Evolutionary conservation across 148 eudicot species (phyloP).

Genomic region (Salicornia ramosissima): DNA sequence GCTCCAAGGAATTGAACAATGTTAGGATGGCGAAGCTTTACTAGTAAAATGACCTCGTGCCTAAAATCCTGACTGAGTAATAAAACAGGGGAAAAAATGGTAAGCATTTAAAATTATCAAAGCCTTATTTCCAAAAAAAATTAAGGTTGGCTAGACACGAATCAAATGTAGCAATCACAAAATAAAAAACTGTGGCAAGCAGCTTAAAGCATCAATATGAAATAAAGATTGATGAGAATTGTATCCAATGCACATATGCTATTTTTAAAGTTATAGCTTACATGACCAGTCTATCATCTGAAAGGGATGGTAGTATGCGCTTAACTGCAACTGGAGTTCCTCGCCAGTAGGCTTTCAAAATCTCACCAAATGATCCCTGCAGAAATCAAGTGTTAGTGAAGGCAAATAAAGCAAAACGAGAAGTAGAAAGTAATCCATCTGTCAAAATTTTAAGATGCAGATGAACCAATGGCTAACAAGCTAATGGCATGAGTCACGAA

Average conservation of each 20-base stretch:
- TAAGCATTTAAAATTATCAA: background rate
- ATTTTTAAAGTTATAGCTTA: slow-evolving; percentile 35
- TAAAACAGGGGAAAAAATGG: slow-evolving; percentile 13
- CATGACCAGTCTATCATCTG: slow-evolving; percentile 96
- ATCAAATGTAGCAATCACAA: no score
- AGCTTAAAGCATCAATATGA: background rate
- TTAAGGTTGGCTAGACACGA: no score
- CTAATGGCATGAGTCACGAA: background rate
- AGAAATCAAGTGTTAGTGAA: slow-evolving; percentile 25
- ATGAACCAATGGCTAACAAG: background rate
- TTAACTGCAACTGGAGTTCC: slow-evolving; percentile 99
- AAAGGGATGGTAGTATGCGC: slow-evolving; percentile 95
- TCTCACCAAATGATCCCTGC: slow-evolving; percentile 99
- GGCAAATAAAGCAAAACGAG: background rate
- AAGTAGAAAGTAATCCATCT: background rate
- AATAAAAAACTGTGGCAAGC: no score
- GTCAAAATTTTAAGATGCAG: background rate
- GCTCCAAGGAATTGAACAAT: slow-evolving; percentile 99
- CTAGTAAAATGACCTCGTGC: slow-evolving; percentile 94
- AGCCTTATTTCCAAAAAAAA: no score
- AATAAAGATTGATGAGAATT: background rate
- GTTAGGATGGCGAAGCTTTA: slow-evolving; percentile 98
- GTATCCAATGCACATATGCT: background rate
- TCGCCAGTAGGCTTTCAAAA: slow-evolving; percentile 90
- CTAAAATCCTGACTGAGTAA: slow-evolving; percentile 90